These are phyloP conservation scores for Haplosporangium gracile DNA, from an alignment of 192 early-diverging fungal species.

Conservation along the genomic window DNA sequence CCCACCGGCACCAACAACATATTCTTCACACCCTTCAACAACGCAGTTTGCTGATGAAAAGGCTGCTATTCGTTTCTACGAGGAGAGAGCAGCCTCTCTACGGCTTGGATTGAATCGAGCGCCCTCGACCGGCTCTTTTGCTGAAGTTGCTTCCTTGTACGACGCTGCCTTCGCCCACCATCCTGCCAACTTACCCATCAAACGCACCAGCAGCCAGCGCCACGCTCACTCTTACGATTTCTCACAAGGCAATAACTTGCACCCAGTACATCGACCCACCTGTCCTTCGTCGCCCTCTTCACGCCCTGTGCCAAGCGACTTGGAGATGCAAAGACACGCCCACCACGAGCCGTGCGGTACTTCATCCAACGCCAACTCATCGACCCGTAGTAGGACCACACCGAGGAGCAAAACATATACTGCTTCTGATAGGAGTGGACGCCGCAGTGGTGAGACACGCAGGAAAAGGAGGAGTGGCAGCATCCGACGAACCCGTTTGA, in stretches of 20 bases:
- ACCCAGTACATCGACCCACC: not conserved
- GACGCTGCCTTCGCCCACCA: slow-evolving; percentile 12
- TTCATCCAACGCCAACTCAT: not conserved
- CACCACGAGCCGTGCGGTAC: not conserved
- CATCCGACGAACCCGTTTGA: not conserved
- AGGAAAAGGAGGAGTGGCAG: slow-evolving; percentile 6
- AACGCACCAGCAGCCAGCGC: not conserved
- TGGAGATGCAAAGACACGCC: slow-evolving; percentile 20
- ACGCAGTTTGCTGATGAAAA: slow-evolving; percentile 17
- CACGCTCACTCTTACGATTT: not conserved
- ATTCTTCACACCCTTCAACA: slow-evolving; percentile 6
- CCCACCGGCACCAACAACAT: slow-evolving; percentile 6
- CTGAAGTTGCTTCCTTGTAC: slow-evolving; percentile 13
- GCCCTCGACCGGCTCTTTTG: not conserved
- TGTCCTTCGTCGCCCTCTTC: slow-evolving; percentile 5
- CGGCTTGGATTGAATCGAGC: slow-evolving; percentile 3
- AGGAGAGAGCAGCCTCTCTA: not conserved
- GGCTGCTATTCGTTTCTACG: not conserved
- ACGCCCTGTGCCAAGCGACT: slow-evolving; percentile 18
- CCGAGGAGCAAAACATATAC: not conserved
- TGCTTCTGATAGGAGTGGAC: not conserved
- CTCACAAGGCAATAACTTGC: not conserved
- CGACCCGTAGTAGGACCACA: not conserved
- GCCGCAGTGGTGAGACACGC: not conserved
- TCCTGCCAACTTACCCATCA: not conserved